Base-by-base conservation (phyloP, 192 early-diverging fungal genomes). In the Entomortierella lignicola region DNA sequence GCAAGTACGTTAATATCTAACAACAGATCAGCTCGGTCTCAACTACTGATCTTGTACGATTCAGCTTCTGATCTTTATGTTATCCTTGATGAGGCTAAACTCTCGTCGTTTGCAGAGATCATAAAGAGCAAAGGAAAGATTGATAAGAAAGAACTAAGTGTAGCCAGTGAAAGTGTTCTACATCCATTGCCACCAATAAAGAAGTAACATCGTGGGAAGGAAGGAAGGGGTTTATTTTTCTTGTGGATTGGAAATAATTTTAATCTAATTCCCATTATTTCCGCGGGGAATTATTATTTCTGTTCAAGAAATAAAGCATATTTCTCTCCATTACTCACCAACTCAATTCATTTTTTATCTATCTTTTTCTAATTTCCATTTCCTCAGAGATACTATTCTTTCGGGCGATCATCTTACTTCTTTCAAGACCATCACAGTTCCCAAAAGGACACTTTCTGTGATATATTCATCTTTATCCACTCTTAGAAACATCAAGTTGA, bases 11-110 rank as follows among this genome's bases (percentile, higher is more conserved):
- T 44, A n/a, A 25, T 57, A 4, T 51, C 61, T 21, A 18, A 41
- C 21, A 41, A 31, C 13, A 44, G 21, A 8, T 32, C 57, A 18
- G 30, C 48, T 8, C 53, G 55, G 15, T 60, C 60, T 7, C 68
- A 68, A 10, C 50, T 79, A 4, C 27, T 79, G 39, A 26, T 79
- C 26, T 41, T 79, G 29, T 52, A 42, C 27, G 67, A 69, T 29
- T 21, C 55, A 2, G 61, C 43, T 5, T 65, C 68, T 12, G 75
- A 70, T 6, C 75, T 50, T 23, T 79, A 79, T 53, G 57, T 70
- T 4, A 27, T 79, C 23, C 51, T 79, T 23, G 44, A 79, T 18
- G 31, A 70, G 27, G 26, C 52, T 5, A 26, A 64, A 15, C 63
- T 79, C 1, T 11, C 12, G 0, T 25, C 60, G 1, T 79, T 79